These are phyloP conservation scores for Neofusicoccum kwambonambiense DNA, from an alignment of 2,329 filamentous ascomycete genomes.

Conservation along the genomic window DNA sequence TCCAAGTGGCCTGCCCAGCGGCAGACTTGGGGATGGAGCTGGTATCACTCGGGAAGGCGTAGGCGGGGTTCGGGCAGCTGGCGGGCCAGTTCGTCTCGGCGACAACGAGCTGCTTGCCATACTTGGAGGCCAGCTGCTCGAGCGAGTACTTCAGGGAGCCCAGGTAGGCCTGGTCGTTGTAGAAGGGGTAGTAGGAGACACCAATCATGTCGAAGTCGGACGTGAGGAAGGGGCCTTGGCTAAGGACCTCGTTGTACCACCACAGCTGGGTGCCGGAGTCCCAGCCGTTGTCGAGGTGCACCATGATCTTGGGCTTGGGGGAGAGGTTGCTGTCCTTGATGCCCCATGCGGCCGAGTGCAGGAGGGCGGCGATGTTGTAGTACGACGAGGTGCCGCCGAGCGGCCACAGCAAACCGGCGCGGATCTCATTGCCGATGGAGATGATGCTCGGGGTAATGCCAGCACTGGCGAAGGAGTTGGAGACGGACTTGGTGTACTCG, in stretches of 20 bases:
- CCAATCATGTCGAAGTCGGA: constrained; percentile 70
- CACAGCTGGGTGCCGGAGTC: constrained; percentile 64
- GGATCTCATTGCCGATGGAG: constrained; percentile 73
- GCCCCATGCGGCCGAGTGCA: constrained; percentile 63
- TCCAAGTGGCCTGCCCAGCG: constrained; percentile 62
- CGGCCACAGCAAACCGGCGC: constrained; percentile 65
- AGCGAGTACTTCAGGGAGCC: constrained; percentile 56
- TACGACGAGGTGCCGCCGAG: constrained; percentile 53
- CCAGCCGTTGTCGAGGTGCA: constrained; percentile 74
- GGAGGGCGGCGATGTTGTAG: constrained; percentile 61
- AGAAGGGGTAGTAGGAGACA: constrained; percentile 73
- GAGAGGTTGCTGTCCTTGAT: constrained; percentile 62
- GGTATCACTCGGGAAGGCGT: constrained; percentile 60
- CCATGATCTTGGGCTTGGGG: constrained; percentile 66
- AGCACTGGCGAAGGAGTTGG: constrained; percentile 59
- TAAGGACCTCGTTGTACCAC: constrained; percentile 59
- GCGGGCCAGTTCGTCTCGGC: constrained; percentile 71
- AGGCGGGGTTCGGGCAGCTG: constrained; percentile 44
- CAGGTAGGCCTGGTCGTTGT: constrained; percentile 59
- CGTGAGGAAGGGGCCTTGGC: constrained; percentile 48
- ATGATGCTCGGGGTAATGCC: constrained; percentile 61
- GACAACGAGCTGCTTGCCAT: constrained; percentile 66
- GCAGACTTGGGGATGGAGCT: constrained; percentile 59
- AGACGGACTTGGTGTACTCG: constrained; percentile 65
- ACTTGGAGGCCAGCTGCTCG: constrained; percentile 59